Evolutionary conservation across 2,329 filamentous ascomycete species (phyloP), one percentile per base, ranked within the genome.

Genomic region (Pseudocercospora musae): DNA sequence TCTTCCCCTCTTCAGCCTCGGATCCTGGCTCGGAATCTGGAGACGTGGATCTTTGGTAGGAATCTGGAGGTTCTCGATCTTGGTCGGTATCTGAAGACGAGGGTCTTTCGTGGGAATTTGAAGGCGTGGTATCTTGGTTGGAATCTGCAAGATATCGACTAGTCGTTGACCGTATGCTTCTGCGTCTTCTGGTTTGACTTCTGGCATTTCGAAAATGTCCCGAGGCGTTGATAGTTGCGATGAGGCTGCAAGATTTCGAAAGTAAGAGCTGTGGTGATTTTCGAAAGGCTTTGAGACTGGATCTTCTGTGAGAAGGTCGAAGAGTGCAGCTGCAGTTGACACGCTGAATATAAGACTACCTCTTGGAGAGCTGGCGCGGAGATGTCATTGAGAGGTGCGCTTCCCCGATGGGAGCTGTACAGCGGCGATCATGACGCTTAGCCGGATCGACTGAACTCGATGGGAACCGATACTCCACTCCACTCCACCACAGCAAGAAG

Each of bases 1-100:
- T 20, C 52, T 40, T 21, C 25, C 33, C 18, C 37, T 25, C 58
- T 57, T 48, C 52, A 56, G 53, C 53, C 53, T 37, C 13, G 53
- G 53, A 40, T 56, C 53, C 31, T 56, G 53, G 21, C 53, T 56
- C 31, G 53, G 53, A 40, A 56, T 56, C 31, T 56, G 53, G 4
- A 56, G 53, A 11, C 37, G 29, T 40, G 53, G 53, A 44, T 56
- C 53, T 56, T 56, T 56, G 23, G 20, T 48, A 21, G 44, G 44
- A 18, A 48, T 48, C 23, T 48, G 44, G 13, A 48, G 44, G 9
- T 48, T 48, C 44, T 48, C 44, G 18, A 48, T 48, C 44, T 48
- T 48, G 53, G 53, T 56, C 7, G 53, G 53, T 31, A 56, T 56
- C 20, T 56, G 53, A 9, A 56, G 53, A 42, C 53, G 53, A 40